These are phyloP conservation scores for Grammothele lineata DNA, from an alignment of 768 basidiomycete species.

Conservation along the genomic window DNA sequence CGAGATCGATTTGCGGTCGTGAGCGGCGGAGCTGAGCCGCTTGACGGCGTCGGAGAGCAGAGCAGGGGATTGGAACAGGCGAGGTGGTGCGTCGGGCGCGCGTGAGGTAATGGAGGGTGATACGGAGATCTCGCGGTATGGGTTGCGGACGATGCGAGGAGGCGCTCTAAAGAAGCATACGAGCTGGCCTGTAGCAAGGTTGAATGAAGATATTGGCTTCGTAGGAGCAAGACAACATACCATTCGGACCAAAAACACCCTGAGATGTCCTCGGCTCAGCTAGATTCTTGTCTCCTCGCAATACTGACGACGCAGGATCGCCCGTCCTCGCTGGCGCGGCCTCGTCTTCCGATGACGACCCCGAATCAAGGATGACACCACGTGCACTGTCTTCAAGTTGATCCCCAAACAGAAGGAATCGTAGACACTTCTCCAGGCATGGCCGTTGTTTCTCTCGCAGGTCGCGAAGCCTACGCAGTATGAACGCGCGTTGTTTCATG, in stretches of 20 bases:
- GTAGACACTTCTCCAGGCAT: constrained; percentile 78
- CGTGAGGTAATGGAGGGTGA: constrained; percentile 34
- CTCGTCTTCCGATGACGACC: constrained; percentile 66
- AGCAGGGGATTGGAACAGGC: constrained; percentile 57
- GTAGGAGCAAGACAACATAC: constrained; percentile 33
- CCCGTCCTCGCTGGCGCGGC: constrained; percentile 34
- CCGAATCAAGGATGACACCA: constrained; percentile 44
- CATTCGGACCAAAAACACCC: constrained; percentile 86
- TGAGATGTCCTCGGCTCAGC: constrained; percentile 85
- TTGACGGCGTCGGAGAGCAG: constrained; percentile 72
- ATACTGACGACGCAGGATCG: constrained; percentile 48
- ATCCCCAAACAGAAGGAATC: constrained; percentile 72
- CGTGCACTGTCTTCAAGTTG: constrained; percentile 40
- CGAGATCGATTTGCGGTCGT: constrained; percentile 41
- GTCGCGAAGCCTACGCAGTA: constrained; percentile 69
- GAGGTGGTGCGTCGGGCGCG: constrained; percentile 22
- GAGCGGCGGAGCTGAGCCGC: constrained; percentile 57
- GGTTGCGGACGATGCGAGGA: constrained; percentile 64
- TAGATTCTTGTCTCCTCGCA: constrained; percentile 70
- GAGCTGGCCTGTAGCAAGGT: constrained; percentile 57
- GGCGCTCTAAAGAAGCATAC: constrained; percentile 83
- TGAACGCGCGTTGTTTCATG: constrained; percentile 68
- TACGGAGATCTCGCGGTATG: constrained; percentile 42
- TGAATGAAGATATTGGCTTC: too few species aligned
- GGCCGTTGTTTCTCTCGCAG: constrained; percentile 73